phyloP scores from a whole-genome alignment of 2,329 filamentous ascomycete genomes.

The Byssothecium circinans region DNA sequence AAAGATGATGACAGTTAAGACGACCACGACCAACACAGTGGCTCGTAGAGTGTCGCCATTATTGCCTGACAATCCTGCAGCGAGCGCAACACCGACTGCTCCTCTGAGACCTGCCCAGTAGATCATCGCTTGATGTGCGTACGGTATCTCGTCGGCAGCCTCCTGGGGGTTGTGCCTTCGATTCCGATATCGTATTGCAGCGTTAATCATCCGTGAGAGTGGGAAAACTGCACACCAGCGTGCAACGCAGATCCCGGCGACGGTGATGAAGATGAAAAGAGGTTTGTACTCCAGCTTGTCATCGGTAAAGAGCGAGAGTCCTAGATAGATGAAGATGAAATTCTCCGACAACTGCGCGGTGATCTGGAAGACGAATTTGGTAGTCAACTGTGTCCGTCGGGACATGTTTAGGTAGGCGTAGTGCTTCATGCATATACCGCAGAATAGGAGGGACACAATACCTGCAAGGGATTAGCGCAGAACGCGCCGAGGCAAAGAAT shows the following conservation, averaged over 20 bases:
- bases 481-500: neutral
- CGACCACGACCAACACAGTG: conserved; percentile 95
- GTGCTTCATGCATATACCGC: conserved; percentile 96
- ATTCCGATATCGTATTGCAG: conserved; percentile 85
- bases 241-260: conserved; percentile 87
- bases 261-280: conserved; percentile 89
- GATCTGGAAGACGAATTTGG: conserved; percentile 95
- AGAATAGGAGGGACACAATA: conserved; percentile 95
- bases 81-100: conserved; percentile 91
- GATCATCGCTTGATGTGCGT: conserved; percentile 98
- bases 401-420: conserved; percentile 99
- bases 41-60: conserved; percentile 84
- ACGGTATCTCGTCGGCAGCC: conserved; percentile 83
- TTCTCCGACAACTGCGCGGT: conserved; percentile 95
- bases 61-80: conserved; percentile 80
- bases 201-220: conserved; percentile 85
- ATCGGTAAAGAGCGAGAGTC: conserved; percentile 91
- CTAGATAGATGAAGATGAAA: conserved; percentile 99
- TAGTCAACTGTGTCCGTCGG: conserved; percentile 91
- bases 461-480: conserved; percentile 54
- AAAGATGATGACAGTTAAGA: conserved; percentile 97
- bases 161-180: conserved; percentile 70
- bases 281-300: conserved; percentile 87
- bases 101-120: conserved; percentile 97
- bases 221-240: conserved; percentile 95